Evolutionary conservation across 345 rosid genomes (phyloP), one percentile per base, ranked within the genome.

Genomic region (Isatis tinctoria): DNA sequence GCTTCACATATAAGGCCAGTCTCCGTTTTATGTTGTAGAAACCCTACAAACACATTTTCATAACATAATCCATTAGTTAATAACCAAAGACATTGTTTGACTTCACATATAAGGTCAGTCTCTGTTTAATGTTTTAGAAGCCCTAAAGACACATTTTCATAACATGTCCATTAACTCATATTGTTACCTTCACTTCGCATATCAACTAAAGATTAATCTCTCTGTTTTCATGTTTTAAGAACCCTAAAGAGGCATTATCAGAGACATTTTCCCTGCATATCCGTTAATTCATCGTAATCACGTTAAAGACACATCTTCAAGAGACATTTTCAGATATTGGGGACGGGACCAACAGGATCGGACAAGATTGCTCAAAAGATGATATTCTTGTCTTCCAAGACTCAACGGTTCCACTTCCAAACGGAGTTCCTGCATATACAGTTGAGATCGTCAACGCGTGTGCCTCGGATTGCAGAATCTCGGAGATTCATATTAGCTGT

Each of bases 401-500:
- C 74, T 53, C 86, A 1, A 82, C 87, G 27, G 60, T 74, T 16
- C 87, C 90, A 2, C 89, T 80, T 56, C 92, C 89, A 18, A 81
- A 75, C 14, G 97, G 96, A 51, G 82, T 90, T 60, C 96, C 96
- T 9, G 54, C 88, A 0, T 92, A 45, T 81, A 73, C 80, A n/a
- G 90, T 88, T 28, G 79, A 88, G 57, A 84, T 86, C 18, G 63
- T 83, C 17, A 88, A 88, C 65, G 35, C 56, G 0, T 81, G 90
- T 59, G 82, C 40, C 56, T 87, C 93, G 0, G 90, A 80, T 12
- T 87, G 92, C 65, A 76, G 77, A 44, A 85, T 92, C 39, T 66
- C 81, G 51, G 70, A 90, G 81, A 88, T 92, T 60, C 97, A 92
- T 59, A 82, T 92, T 17, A 83, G 67, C 26, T 88, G 89, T 18